Percentiles rank a stretch among this genome's conserved stretches.
Evolutionary conservation across 2,329 filamentous ascomycete genomes (phyloP).

Genomic region (Paecilomyces sp.): DNA sequence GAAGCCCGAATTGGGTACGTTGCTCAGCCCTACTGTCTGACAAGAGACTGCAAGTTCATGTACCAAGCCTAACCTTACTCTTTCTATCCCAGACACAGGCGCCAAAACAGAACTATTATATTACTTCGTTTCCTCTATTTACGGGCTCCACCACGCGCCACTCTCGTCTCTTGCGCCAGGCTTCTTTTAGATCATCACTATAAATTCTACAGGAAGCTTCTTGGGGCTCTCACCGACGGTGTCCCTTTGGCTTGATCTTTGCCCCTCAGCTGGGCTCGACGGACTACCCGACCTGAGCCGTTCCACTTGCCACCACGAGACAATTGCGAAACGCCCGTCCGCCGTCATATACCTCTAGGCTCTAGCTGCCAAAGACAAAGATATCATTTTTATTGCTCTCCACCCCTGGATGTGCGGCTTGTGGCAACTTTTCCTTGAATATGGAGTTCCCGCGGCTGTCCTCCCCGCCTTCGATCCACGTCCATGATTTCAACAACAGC

Average conservation of each 20-base stretch:
- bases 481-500: conserved; percentile 31
- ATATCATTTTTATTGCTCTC: neutral
- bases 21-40: neutral
- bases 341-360: neutral
- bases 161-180: neutral
- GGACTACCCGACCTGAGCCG: neutral
- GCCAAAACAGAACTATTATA: neutral
- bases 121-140: neutral
- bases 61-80: neutral
- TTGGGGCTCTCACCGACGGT: neutral
- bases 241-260: neutral
- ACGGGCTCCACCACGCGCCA: neutral
- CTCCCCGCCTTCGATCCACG: conserved; percentile 35
- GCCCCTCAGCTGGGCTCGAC: neutral
- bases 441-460: conserved; percentile 39
- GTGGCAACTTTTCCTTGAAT: conserved; percentile 20
- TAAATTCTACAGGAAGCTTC: neutral
- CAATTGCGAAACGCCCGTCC: neutral
- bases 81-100: neutral
- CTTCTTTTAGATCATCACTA: neutral
- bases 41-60: neutral
- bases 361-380: neutral
- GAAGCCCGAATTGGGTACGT: neutral
- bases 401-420: conserved; percentile 8
- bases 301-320: neutral